phyloP scores from a whole-genome alignment of 176 grass and related monocot genomes.

The sorghum (Sorghum bicolor) region DNA sequence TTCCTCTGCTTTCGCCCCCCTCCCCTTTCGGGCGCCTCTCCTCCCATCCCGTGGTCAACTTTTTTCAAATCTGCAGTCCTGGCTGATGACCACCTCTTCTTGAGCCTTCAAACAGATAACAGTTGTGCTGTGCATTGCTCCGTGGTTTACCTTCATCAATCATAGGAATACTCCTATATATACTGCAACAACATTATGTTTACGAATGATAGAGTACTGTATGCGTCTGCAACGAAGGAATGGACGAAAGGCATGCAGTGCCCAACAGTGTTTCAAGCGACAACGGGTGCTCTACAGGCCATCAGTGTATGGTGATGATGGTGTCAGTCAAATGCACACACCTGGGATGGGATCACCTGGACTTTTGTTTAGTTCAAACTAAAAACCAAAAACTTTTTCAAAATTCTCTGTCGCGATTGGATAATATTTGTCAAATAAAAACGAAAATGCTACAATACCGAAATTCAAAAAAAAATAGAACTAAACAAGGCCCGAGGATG shows the following conservation, averaged over 20 bases:
- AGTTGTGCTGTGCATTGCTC: neutral
- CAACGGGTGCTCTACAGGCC: neutral
- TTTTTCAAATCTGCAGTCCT: neutral
- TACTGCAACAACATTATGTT: neutral
- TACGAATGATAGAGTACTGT: neutral
- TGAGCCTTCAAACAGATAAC: neutral
- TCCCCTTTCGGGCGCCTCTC: neutral
- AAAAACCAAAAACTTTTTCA: too few species aligned
- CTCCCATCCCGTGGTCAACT: slow-evolving; percentile 23
- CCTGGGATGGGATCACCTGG: neutral
- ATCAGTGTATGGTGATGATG: slow-evolving; percentile 40
- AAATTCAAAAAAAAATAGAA: too few species aligned
- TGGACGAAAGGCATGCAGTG: neutral
- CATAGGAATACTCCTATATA: neutral
- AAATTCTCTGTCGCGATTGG: too few species aligned
- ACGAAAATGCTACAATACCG: too few species aligned
- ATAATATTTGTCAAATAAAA: too few species aligned
- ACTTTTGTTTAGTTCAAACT: too few species aligned
- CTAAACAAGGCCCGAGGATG: too few species aligned
- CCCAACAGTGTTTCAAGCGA: neutral
- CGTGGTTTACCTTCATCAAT: neutral
- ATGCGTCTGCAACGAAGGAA: neutral
- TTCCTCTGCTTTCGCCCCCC: slow-evolving; percentile 5
- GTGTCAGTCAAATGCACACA: slow-evolving; percentile 38
- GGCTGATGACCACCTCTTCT: neutral